Percentiles rank a stretch among this genome's conserved stretches.
Conservation (phyloP, 352 stramenopile species). For the Phytophthora aleatoria region DNA sequence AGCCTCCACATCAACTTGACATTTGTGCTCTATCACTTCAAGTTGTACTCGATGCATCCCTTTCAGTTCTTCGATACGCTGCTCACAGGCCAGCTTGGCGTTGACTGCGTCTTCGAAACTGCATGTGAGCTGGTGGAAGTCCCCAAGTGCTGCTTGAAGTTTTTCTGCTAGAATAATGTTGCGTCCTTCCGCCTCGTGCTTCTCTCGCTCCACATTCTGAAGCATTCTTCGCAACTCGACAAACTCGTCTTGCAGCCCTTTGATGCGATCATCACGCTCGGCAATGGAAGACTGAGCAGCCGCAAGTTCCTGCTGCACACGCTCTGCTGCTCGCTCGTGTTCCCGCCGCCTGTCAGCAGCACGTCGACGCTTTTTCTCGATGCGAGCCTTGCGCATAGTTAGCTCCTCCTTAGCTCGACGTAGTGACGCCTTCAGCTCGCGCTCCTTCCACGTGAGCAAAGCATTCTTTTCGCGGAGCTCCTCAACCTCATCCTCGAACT, state of each 20-base stretch:
- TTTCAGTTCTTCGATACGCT: slow-evolving; percentile 52
- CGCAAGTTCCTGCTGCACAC: slow-evolving; percentile 44
- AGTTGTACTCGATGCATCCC: slow-evolving; percentile 54
- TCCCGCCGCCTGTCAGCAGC: slow-evolving; percentile 66
- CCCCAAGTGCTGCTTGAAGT: slow-evolving; percentile 62
- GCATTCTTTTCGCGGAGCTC: slow-evolving; percentile 72
- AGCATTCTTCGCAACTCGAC: slow-evolving; percentile 26
- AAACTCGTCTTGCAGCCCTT: slow-evolving; percentile 33
- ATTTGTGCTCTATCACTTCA: slow-evolving; percentile 66
- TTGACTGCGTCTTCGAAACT: slow-evolving; percentile 64
- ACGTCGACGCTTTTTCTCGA: slow-evolving; percentile 77
- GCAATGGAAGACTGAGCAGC: slow-evolving; percentile 21
- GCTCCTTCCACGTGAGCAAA: slow-evolving; percentile 68
- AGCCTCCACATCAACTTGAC: slow-evolving; percentile 53
- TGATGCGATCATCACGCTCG: slow-evolving; percentile 16
- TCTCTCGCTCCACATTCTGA: slow-evolving; percentile 38
- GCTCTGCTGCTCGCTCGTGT: slow-evolving; percentile 54
- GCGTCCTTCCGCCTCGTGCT: slow-evolving; percentile 48
- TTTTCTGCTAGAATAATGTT: slow-evolving; percentile 60
- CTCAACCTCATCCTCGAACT: slow-evolving; percentile 82
- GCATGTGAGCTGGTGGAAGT: slow-evolving; percentile 73
- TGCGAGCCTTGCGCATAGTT: slow-evolving; percentile 65
- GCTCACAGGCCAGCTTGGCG: slow-evolving; percentile 50
- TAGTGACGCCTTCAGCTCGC: slow-evolving; percentile 74
- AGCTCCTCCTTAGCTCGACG: slow-evolving; percentile 62